These are phyloP conservation scores for Starmera amethionina DNA, from an alignment of 805 yeast genomes.

Conservation along the genomic window DNA sequence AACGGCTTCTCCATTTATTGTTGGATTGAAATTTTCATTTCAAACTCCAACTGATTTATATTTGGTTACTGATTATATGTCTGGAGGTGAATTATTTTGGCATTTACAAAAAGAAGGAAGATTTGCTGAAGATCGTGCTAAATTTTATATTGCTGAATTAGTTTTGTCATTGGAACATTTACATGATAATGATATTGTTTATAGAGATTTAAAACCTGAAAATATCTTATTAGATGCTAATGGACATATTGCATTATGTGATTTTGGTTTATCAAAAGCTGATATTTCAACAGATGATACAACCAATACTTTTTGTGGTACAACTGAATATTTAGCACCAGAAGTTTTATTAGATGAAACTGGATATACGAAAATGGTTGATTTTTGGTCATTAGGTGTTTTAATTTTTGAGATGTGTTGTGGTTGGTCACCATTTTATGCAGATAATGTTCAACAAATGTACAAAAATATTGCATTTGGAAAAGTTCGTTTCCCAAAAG, in stretches of 20 bases:
- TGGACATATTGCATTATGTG: conserved; percentile 96
- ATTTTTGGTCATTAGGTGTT: conserved; percentile 97
- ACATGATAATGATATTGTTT: conserved; percentile 92
- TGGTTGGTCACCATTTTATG: conserved; percentile 99
- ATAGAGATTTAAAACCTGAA: conserved; percentile 95
- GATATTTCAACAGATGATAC: conserved; percentile 75
- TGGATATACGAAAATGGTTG: conserved; percentile 98
- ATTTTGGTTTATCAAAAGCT: conserved; percentile 93
- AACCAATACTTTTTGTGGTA: conserved; percentile 96
- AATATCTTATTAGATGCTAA: conserved; percentile 91
- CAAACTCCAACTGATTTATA: conserved; percentile 92
- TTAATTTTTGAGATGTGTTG: conserved; percentile 98
- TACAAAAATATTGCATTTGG: conserved; percentile 98
- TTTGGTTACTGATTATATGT: conserved; percentile 94
- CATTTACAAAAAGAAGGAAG: conserved; percentile 95
- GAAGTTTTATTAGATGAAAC: conserved; percentile 91
- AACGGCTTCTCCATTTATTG: conserved; percentile 85
- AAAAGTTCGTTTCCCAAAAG: conserved; percentile 94
- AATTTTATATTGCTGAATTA: conserved; percentile 93
- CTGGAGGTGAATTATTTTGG: conserved; percentile 96
- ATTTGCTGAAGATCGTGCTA: conserved; percentile 87
- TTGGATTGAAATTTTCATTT: conserved; percentile 90
- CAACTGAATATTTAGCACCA: conserved; percentile 96
- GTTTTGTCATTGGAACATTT: conserved; percentile 88
- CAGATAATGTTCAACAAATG: conserved; percentile 97